Base-by-base conservation (phyloP, 1,284 basidiomycete species). In the Mrakiaceae sp. region DNA sequence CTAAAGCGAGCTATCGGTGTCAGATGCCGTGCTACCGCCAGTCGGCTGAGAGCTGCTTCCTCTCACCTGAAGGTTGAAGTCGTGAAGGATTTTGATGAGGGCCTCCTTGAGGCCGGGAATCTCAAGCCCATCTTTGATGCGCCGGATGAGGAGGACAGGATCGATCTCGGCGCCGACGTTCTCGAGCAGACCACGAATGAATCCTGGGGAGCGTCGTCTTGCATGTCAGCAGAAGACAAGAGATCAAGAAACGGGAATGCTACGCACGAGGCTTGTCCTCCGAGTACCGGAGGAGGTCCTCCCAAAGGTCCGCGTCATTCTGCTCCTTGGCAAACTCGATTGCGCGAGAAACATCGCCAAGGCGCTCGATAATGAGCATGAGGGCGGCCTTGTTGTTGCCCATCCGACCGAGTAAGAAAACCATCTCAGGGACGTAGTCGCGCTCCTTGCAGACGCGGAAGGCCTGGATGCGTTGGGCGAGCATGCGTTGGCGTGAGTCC, bases 321-420 rank as follows among this genome's bases (percentile, higher is more conserved):
- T 98, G 95, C 74, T 98, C 94, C 72, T 95, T 95, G 0, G 94
- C 95, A 73, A 99, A 99, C 67, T 97, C 94, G 71, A 99, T 98
- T 0, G 95, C 94, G 88, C 90, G 80, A 69, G 91, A 83, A 2
- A 98, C 96, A 73, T 98, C 94, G 0, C 88, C 91, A 3, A 98
- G 80, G 11, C 93, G 82, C 73, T 98, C 93, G 68, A 99, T 98
- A 71, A 99, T 98, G 43, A 99, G 81, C 66, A 87, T 89, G 66
- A 99, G 77, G 0, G 96, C 96, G 70, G 90, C 83, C 78, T 91
- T 94, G 76, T 97, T 97, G 75, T 98, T 90, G 5, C 96, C 96
- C 87, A 98, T 97, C 9, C 91, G 84, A 0, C 96, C 96, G 0
- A 98, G 84, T 0, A 98, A 81, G 78, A 97, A 98, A 6, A 99